phyloP scores from a whole-genome alignment of 164 flowering plant genomes.

The Echeveria elegans region DNA sequence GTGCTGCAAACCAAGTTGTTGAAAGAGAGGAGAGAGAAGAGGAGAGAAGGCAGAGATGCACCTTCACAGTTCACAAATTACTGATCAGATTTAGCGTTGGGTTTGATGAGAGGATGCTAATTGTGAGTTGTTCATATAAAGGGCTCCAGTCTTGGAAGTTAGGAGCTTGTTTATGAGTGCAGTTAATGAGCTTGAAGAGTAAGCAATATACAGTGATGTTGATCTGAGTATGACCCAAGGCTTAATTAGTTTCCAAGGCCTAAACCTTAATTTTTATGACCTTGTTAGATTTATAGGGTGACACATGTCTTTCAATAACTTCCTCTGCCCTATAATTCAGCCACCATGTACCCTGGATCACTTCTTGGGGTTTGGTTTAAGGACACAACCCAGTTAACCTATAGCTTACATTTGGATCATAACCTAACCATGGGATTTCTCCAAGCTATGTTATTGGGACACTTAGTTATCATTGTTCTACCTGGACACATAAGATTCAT shows the following conservation, averaged over 20 bases:
- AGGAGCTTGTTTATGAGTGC: neutral
- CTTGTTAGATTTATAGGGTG: neutral
- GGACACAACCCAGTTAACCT: neutral
- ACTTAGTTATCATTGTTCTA: too few relatives aligned
- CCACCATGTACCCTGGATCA: neutral
- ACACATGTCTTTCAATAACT: neutral
- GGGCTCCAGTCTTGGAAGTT: neutral
- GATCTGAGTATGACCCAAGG: too few relatives aligned
- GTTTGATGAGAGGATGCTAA: constrained; percentile 1
- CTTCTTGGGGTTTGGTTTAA: neutral
- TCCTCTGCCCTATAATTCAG: neutral
- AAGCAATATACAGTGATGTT: too few relatives aligned
- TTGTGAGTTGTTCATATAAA: neutral
- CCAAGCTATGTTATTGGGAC: neutral
- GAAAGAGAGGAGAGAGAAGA: neutral
- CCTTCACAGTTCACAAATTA: neutral
- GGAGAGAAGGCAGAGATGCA: constrained; percentile 3
- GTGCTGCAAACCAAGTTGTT: neutral
- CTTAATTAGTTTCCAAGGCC: too few relatives aligned
- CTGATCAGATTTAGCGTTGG: neutral
- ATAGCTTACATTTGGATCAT: neutral
- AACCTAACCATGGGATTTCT: neutral
- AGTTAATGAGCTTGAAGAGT: neutral
- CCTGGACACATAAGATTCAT: too few relatives aligned
- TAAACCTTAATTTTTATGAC: neutral